A percentile compares a stretch with the other conserved stretches of the same genome.
Evolutionary conservation across 257 asterid genomes (phyloP).

Genomic region (Scutellaria baicalensis): DNA sequence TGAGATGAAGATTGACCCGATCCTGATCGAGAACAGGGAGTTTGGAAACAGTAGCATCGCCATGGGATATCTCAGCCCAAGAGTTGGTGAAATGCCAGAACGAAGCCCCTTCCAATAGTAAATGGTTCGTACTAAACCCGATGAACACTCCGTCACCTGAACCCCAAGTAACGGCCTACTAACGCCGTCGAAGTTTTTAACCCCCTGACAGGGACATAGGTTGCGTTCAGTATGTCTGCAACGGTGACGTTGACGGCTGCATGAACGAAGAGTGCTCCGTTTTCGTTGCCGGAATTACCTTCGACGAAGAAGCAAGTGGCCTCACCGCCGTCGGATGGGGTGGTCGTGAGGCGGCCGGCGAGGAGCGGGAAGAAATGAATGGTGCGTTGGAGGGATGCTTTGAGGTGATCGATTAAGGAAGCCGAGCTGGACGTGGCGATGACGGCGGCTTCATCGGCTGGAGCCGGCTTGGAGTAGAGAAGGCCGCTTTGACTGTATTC

Average conservation of each 20-base stretch:
- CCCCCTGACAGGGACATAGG: conserved; percentile 15
- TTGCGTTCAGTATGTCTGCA: conserved; percentile 17
- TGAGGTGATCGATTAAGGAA: too few species aligned
- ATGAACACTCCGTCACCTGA: too few species aligned
- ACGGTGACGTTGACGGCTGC: too few species aligned
- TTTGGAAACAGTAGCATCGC: conserved; percentile 6
- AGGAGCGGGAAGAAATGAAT: conserved; percentile 34
- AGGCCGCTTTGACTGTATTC: conserved; percentile 34
- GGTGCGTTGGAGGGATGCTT: too few species aligned
- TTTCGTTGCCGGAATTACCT: not conserved
- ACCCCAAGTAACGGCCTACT: conserved; percentile 28
- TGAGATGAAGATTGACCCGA: conserved; percentile 8
- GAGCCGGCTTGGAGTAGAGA: conserved; percentile 19
- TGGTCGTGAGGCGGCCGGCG: too few species aligned
- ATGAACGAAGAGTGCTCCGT: conserved; percentile 23
- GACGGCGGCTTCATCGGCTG: not conserved
- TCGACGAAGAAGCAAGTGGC: conserved; percentile 22
- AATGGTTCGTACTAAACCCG: conserved; percentile 30
- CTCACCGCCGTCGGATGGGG: not conserved
- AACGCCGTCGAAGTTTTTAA: conserved; percentile 25
- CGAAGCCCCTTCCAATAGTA: conserved; percentile 27
- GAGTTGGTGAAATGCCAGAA: conserved; percentile 34
- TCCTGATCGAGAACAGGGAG: conserved; percentile 11
- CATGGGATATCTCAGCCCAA: conserved; percentile 38
- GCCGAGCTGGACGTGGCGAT: too few species aligned